These are phyloP conservation scores for Bolboschoenus planiculmis DNA, from an alignment of 176 grass and related monocot species.

Conservation along the genomic window DNA sequence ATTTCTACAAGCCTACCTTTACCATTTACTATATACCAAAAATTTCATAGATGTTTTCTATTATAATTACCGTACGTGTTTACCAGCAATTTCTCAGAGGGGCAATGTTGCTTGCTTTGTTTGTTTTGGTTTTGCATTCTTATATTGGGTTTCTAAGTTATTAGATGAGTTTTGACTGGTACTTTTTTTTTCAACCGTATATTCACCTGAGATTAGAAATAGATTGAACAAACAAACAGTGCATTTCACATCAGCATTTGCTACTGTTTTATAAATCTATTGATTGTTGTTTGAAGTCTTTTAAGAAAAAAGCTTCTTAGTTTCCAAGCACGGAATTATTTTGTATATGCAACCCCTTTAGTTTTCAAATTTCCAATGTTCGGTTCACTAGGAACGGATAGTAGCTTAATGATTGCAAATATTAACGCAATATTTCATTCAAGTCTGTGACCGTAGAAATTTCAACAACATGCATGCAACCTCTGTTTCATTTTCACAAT, in stretches of 20 bases:
- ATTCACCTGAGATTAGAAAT: not conserved
- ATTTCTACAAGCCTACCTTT: not conserved
- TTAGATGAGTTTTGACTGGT: no score
- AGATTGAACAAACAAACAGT: not conserved
- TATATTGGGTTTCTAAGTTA: not conserved
- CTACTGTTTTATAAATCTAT: not conserved
- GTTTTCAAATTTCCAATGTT: not conserved
- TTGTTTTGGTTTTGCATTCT: not conserved
- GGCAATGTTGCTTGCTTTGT: not conserved
- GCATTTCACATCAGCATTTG: not conserved
- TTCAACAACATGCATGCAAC: not conserved
- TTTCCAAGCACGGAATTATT: not conserved
- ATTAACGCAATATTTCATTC: not conserved
- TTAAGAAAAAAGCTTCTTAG: not conserved
- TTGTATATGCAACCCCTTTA: not conserved
- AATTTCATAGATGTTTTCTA: no score
- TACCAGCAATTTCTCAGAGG: not conserved
- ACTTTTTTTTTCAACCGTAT: not conserved
- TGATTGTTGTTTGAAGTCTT: not conserved
- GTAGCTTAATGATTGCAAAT: not conserved
- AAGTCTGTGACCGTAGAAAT: not conserved
- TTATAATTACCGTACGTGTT: no score
- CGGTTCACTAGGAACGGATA: not conserved
- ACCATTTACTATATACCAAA: no score
- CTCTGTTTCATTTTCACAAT: not conserved